Evolutionary conservation across 108 stramenopile species (phyloP), one percentile per base, ranked within the genome.

Genomic region (Nitzschia palea): DNA sequence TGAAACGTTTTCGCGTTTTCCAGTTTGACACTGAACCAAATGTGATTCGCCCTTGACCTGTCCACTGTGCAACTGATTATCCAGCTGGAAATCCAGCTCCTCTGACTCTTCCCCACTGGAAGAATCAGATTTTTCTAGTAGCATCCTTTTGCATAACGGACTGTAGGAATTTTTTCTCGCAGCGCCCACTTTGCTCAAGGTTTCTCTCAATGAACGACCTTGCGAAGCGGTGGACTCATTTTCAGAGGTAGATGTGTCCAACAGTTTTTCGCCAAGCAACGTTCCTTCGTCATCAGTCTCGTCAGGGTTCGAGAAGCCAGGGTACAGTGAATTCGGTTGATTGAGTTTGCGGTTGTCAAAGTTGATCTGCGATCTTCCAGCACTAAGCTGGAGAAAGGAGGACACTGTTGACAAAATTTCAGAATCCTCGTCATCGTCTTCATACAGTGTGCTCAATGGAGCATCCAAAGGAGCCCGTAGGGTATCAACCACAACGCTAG

Each of bases 371-470:
- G n/a, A n/a, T n/a, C n/a, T n/a, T n/a, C n/a, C n/a, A n/a, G n/a
- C n/a, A n/a, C n/a, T n/a, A n/a, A n/a, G n/a, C 37, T 10, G 8
- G 37, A 14, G 14, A 40, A 40, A 40, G 47, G 47, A 48, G 9
- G 47, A 4, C n/a, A 48, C 9, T 20, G 8, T 20, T 20, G 17
- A 48, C 15, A 48, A 20, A 18, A 48, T 48, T 20, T 48, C 47
- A 4, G 47, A 55, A 55, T 63, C 44, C 9, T 63, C 62, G 28
- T 63, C 62, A 4, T 63, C 62, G 5, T 47, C 62, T 26, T 63
- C 62, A 30, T 50, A 63, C 35, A 50, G 14, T 4, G 45, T 48
- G 32, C 30, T 48, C 44, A 50, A 26, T 22, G n/a, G 59, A 20
- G 23, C 1, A 5, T 60, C 59, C 9, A 60, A 34, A 26, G 59